These are phyloP conservation scores for Massarina eburnea DNA, from an alignment of 2,329 filamentous ascomycete species.

Conservation along the genomic window DNA sequence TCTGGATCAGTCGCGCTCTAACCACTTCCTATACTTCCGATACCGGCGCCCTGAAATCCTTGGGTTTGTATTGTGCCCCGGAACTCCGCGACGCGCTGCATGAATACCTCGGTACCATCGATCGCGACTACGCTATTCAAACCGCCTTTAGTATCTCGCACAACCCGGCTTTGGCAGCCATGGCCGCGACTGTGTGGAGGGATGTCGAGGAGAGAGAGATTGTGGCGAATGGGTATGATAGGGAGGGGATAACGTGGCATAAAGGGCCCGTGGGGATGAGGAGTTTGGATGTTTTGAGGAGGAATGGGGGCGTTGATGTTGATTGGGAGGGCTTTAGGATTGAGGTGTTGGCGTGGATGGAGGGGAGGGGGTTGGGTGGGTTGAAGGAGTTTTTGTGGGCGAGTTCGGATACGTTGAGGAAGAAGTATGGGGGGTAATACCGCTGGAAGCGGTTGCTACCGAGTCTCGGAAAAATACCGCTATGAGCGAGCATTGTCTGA, in stretches of 20 bases:
- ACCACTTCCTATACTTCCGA: constrained; percentile 45
- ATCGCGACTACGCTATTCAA: constrained; percentile 42
- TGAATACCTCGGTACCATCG: constrained; percentile 45
- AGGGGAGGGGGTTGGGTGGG: constrained; percentile 64
- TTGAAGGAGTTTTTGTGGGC: constrained; percentile 74
- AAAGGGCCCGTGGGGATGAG: constrained; percentile 66
- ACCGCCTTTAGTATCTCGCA: constrained; percentile 50
- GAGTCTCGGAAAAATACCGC: too few species aligned
- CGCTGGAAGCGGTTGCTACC: too few species aligned
- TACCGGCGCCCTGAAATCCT: constrained; percentile 58
- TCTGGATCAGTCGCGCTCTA: constrained; percentile 77
- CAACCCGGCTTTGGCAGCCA: constrained; percentile 47
- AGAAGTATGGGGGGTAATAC: constrained; percentile 2
- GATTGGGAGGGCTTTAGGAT: constrained; percentile 75
- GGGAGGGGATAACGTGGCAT: constrained; percentile 28
- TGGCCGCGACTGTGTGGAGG: constrained; percentile 52
- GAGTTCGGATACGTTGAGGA: constrained; percentile 1
- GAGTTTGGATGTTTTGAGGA: constrained; percentile 64
- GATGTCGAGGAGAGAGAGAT: constrained; percentile 50
- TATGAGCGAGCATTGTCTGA: too few species aligned
- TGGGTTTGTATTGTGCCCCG: constrained; percentile 55
- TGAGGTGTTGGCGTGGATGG: constrained; percentile 69
- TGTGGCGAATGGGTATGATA: constrained; percentile 22
- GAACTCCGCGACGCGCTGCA: constrained; percentile 49
- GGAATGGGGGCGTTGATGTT: constrained; percentile 66